Evolutionary conservation across 2,329 filamentous ascomycete species (phyloP).

Genomic region (Neopestalotiopsis clavispora): DNA sequence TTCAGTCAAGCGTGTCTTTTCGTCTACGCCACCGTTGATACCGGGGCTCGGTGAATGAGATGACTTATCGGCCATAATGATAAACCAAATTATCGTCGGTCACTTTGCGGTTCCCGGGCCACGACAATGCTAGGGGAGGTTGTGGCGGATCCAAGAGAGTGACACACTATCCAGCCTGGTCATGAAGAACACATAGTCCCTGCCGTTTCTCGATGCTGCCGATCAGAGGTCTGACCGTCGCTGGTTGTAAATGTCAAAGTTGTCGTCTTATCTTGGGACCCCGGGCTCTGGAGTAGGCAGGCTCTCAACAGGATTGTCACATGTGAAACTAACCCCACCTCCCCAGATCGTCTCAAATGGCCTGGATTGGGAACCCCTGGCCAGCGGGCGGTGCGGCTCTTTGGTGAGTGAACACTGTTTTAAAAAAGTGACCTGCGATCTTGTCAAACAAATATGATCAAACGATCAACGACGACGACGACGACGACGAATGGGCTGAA

Average conservation of each 20-base stretch:
- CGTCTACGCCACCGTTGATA: constrained; percentile 35
- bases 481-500: too few relatives aligned
- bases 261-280: not conserved
- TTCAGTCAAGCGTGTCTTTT: constrained; percentile 57
- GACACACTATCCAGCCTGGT: not conserved
- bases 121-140: not conserved
- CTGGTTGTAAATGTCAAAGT: not conserved
- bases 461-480: too few relatives aligned
- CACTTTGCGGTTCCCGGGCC: not conserved
- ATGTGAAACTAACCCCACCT: constrained; percentile 17
- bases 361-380: not conserved
- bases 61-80: constrained; percentile 29
- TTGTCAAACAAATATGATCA: too few relatives aligned
- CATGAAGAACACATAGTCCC: constrained; percentile 1
- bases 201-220: not conserved
- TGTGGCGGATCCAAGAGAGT: not conserved
- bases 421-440: too few relatives aligned
- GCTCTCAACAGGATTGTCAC: not conserved
- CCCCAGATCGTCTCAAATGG: constrained; percentile 3
- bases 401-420: not conserved
- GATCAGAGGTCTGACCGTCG: not conserved
- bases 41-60: constrained; percentile 28
- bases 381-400: not conserved
- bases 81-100: not conserved
- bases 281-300: not conserved